Evolutionary conservation across 2,329 filamentous ascomycete species (phyloP).

Genomic region (Ophiostoma sp.): DNA sequence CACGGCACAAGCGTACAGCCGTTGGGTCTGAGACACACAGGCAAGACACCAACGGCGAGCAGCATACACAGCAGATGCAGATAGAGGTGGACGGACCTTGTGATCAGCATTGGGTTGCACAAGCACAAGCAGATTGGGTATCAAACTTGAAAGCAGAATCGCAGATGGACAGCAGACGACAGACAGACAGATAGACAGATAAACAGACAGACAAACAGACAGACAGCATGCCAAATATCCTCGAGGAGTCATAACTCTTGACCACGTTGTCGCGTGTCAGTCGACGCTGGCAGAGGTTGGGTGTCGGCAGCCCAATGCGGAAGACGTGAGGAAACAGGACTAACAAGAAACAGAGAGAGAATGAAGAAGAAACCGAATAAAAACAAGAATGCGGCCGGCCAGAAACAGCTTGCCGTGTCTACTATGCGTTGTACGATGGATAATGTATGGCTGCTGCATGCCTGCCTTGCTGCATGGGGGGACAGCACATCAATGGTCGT

Average conservation of each 20-base stretch:
- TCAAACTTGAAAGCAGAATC: too few species aligned
- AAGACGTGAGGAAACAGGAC: background rate
- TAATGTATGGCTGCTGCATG: background rate
- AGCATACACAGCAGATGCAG: background rate
- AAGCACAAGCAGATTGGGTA: background rate
- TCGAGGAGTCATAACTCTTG: background rate
- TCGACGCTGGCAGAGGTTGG: background rate
- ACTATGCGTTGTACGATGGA: background rate
- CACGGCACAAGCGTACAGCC: background rate
- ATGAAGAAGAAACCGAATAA: background rate
- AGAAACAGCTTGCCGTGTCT: background rate
- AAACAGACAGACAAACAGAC: too few species aligned
- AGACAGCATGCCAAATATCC: too few species aligned
- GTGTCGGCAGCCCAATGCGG: background rate
- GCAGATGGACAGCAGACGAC: too few species aligned
- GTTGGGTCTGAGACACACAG: background rate
- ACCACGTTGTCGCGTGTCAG: background rate
- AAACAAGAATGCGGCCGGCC: background rate
- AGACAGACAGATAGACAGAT: too few species aligned
- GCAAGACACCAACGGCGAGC: slow-evolving; percentile 3
- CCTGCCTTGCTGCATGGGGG: slow-evolving; percentile 7
- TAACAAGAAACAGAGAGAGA: background rate
- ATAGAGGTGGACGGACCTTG: background rate
- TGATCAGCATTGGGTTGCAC: slow-evolving; percentile 1
- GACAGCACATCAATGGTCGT: slow-evolving; percentile 13